A percentile compares a stretch with the other conserved stretches of the same genome.
phyloP scores from a whole-genome alignment of 1,284 basidiomycete genomes.

The Marasmius tenuissimus region DNA sequence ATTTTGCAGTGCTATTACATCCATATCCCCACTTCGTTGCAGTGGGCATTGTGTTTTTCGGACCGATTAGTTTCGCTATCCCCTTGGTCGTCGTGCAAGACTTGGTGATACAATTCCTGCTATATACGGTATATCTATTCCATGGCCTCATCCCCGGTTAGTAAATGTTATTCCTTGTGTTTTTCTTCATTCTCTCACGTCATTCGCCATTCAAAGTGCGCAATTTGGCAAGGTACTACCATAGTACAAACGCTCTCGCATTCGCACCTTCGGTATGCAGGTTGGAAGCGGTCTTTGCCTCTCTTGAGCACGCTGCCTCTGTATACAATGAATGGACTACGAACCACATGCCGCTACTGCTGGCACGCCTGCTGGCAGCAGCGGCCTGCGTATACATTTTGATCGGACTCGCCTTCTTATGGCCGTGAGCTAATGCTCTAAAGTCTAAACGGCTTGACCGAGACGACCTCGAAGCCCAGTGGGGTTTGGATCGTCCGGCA shows the following conservation, averaged over 20 bases:
- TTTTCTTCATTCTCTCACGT: not conserved
- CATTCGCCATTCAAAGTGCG: not conserved
- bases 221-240: constrained; percentile 24
- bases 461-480: no score
- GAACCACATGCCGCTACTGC: constrained; percentile 29
- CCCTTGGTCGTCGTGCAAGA: constrained; percentile 38
- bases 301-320: constrained; percentile 32
- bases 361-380: constrained; percentile 29
- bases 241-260: constrained; percentile 28
- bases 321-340: constrained; percentile 38
- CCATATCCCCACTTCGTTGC: constrained; percentile 23
- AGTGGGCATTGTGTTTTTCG: constrained; percentile 39
- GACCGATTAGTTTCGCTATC: constrained; percentile 37
- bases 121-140: constrained; percentile 29
- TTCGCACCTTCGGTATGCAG: constrained; percentile 21
- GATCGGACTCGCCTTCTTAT: constrained; percentile 19
- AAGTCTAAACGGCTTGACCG: no score
- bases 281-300: constrained; percentile 32
- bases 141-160: constrained; percentile 28
- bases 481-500: not conserved
- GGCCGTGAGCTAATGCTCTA: not conserved
- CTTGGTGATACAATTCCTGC: constrained; percentile 28
- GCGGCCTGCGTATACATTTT: constrained; percentile 27
- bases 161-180: not conserved
- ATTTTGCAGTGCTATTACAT: constrained; percentile 3